These are phyloP conservation scores for Moringa oleifera DNA, from an alignment of 345 rosid species.

Conservation along the genomic window DNA sequence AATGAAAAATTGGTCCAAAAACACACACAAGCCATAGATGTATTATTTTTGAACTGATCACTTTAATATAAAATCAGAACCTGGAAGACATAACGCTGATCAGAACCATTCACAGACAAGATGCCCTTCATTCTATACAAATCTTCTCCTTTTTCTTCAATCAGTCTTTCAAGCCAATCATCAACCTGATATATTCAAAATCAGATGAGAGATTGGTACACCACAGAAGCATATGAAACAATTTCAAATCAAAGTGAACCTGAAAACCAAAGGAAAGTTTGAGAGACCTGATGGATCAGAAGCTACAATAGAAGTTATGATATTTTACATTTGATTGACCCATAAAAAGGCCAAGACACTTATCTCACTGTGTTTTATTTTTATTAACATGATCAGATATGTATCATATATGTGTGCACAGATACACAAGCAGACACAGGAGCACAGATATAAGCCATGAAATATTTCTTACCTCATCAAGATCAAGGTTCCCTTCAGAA, in stretches of 20 bases:
- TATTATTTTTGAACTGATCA: neutral
- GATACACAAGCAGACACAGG: no score
- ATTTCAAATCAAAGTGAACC: neutral
- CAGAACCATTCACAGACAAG: constrained; percentile 36
- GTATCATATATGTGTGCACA: neutral
- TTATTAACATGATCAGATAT: no score
- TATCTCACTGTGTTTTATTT: neutral
- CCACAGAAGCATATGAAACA: neutral
- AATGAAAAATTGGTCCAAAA: neutral
- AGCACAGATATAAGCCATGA: neutral
- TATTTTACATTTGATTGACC: neutral
- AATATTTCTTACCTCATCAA: constrained; percentile 51
- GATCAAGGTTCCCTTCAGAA: constrained; percentile 65
- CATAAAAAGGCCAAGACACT: neutral
- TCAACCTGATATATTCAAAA: constrained; percentile 41
- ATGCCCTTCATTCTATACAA: constrained; percentile 74
- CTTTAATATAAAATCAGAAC: constrained; percentile 18
- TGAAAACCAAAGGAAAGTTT: neutral
- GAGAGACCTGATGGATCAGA: neutral
- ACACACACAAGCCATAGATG: neutral
- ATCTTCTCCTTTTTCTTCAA: constrained; percentile 69
- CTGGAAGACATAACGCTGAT: constrained; percentile 62
- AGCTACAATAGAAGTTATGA: neutral
- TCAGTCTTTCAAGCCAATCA: constrained; percentile 70
- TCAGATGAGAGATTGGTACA: neutral